Conservation (phyloP, 805 yeast genomes). For the Wickerhamomyces tratensis region DNA sequence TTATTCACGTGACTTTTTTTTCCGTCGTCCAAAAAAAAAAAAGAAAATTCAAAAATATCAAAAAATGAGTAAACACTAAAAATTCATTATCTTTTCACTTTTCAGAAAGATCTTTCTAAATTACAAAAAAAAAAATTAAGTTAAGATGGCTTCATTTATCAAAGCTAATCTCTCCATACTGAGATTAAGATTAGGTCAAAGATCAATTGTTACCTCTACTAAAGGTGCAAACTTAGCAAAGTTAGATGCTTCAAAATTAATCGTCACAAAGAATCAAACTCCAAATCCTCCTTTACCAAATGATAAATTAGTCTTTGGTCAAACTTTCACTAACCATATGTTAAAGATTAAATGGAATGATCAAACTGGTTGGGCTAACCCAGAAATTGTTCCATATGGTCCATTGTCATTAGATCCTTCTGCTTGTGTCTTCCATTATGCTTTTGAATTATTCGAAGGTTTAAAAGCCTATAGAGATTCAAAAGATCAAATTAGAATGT, state of each 20-base stretch:
- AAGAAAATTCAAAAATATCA: constrained; percentile 11
- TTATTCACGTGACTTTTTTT: too few species aligned
- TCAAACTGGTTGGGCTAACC: constrained; percentile 78
- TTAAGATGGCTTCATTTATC: too few species aligned
- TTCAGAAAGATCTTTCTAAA: too few species aligned
- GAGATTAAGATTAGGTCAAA: too few species aligned
- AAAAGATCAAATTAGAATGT: constrained; percentile 63
- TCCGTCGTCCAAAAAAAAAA: constrained; percentile 21
- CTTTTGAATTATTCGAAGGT: constrained; percentile 93
- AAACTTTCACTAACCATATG: constrained; percentile 82
- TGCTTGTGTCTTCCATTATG: constrained; percentile 85
- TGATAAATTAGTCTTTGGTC: constrained; percentile 60
- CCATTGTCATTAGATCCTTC: constrained; percentile 76
- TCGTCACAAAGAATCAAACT: constrained; percentile 31
- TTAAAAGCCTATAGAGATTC: constrained; percentile 76
- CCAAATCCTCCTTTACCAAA: constrained; percentile 52
- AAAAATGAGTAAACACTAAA: too few species aligned
- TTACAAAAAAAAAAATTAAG: too few species aligned
- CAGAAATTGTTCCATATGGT: constrained; percentile 81
- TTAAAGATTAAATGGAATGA: constrained; percentile 76
- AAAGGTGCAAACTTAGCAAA: constrained; percentile 22
- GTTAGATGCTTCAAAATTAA: constrained; percentile 46
- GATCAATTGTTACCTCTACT: constrained; percentile 2
- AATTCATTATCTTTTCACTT: too few species aligned
- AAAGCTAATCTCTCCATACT: too few species aligned